A percentile compares a stretch with the other conserved stretches of the same genome.
Evolutionary conservation across 192 early-diverging fungal species (phyloP).

Genomic region (Coemansia sp.): DNA sequence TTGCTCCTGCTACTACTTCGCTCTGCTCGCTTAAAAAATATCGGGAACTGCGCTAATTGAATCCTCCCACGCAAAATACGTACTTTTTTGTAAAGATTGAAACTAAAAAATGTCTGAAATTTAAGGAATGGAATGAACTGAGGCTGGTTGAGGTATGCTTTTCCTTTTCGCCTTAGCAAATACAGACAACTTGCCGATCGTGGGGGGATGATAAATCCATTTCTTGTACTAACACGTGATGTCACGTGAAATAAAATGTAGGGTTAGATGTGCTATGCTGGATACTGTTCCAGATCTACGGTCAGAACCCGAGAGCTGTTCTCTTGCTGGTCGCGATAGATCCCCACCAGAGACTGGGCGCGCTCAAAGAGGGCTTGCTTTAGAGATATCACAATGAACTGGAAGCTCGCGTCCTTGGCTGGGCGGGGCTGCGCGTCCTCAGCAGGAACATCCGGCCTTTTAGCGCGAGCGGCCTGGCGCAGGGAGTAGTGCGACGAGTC

Average conservation of each 20-base stretch:
- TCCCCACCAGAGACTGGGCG: constrained; percentile 92
- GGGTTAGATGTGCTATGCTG: constrained; percentile 24
- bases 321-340: constrained; percentile 87
- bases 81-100: not conserved
- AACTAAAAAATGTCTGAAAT: constrained; percentile 1
- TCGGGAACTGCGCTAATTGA: not conserved
- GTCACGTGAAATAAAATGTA: constrained; percentile 23
- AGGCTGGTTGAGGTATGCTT: too few species aligned
- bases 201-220: not conserved
- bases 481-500: constrained; percentile 36
- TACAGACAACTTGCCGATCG: not conserved
- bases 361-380: constrained; percentile 95
- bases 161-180: not conserved
- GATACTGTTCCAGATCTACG: constrained; percentile 61
- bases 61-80: not conserved
- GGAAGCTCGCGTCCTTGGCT: constrained; percentile 61
- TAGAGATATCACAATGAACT: constrained; percentile 98
- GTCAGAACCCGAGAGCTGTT: constrained; percentile 88
- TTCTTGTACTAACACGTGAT: not conserved
- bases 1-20: not conserved
- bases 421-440: constrained; percentile 5
- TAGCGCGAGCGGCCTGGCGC: constrained; percentile 38
- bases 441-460: constrained; percentile 12
- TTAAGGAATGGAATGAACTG: not conserved
- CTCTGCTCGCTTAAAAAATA: not conserved